A percentile compares a stretch with the other conserved stretches of the same genome.
These are phyloP conservation scores for Parsonsia alboflavescens DNA, from an alignment of 257 asterid genomes.

Conservation along the genomic window DNA sequence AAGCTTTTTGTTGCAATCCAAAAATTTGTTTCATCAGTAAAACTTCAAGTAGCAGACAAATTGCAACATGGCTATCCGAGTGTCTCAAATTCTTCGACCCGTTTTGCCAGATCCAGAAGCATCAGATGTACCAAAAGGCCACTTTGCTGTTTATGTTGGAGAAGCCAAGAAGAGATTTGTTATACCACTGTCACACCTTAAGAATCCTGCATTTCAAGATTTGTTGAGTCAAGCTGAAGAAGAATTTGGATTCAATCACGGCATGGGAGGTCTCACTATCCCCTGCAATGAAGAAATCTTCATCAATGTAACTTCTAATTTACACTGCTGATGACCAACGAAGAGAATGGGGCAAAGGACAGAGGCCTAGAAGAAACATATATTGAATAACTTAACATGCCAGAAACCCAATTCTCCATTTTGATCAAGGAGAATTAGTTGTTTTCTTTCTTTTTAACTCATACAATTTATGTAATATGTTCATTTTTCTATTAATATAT, in stretches of 20 bases:
- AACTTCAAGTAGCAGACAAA: neutral
- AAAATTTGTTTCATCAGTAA: neutral
- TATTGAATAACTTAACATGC: neutral
- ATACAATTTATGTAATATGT: neutral
- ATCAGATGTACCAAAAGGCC: conserved; percentile 28
- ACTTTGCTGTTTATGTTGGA: conserved; percentile 31
- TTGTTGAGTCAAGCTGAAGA: conserved; percentile 22
- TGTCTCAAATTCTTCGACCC: conserved; percentile 15
- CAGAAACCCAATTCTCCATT: neutral
- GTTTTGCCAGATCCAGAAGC: neutral
- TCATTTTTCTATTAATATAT: neutral
- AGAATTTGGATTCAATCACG: conserved; percentile 30
- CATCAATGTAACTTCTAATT: neutral
- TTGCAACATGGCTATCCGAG: conserved; percentile 18
- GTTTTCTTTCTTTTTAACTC: neutral
- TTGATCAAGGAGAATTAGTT: neutral
- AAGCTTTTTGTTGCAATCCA: neutral
- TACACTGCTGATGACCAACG: neutral
- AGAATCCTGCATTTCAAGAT: conserved; percentile 24
- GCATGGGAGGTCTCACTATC: conserved; percentile 28
- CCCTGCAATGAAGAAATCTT: conserved; percentile 23
- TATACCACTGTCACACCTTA: conserved; percentile 26
- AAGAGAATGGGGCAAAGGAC: neutral
- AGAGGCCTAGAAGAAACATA: neutral
- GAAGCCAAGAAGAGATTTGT: conserved; percentile 28